Conservation (phyloP, 169 alveolate genomes). For the Cryptosporidium xiaoi region DNA sequence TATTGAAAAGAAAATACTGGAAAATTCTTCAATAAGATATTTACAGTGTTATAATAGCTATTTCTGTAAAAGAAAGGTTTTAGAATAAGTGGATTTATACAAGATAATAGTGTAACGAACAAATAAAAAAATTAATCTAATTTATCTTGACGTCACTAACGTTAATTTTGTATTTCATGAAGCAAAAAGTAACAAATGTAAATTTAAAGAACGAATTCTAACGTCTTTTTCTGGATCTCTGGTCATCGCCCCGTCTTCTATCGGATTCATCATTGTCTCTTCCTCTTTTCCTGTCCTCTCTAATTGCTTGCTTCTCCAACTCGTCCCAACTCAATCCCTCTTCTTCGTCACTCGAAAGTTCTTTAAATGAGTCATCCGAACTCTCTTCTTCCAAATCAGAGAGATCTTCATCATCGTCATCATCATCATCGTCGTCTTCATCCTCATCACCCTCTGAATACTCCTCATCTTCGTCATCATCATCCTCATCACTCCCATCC, state of each 20-base stretch:
- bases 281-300: conserved; percentile 74
- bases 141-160: background rate
- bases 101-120: background rate
- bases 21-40: conserved; percentile 32
- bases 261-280: conserved; percentile 49
- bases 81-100: background rate
- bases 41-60: background rate
- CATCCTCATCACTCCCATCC: conserved; percentile 80
- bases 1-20: conserved; percentile 51
- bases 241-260: conserved; percentile 13
- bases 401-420: conserved; percentile 84
- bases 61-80: conserved; percentile 31
- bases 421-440: conserved; percentile 87
- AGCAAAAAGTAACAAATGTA: background rate
- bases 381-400: conserved; percentile 85
- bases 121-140: conserved; percentile 6
- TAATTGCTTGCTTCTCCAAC: conserved; percentile 81
- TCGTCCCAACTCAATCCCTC: conserved; percentile 91
- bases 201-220: background rate
- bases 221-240: conserved; percentile 50
- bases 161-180: background rate
- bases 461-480: conserved; percentile 86
- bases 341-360: conserved; percentile 81
- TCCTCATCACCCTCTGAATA: conserved; percentile 80
- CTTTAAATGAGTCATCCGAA: conserved; percentile 76